Evolutionary conservation across 306 rosid species (phyloP).

Genomic region (Gillenia trifoliata): DNA sequence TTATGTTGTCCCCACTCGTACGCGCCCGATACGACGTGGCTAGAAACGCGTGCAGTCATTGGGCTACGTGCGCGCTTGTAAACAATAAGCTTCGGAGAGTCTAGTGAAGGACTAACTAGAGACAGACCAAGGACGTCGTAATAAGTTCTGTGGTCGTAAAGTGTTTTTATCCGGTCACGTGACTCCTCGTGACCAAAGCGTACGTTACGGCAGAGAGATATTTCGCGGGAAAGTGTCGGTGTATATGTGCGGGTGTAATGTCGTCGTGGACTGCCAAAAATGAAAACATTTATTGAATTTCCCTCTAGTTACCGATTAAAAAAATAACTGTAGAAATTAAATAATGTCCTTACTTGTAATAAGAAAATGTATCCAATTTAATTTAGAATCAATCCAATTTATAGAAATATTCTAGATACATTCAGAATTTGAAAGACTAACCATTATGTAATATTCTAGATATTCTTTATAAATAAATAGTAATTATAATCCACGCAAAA

Average conservation of each 20-base stretch:
- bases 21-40: not conserved
- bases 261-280: not conserved
- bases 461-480: too few relatives aligned
- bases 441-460: too few relatives aligned
- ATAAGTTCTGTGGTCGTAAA: not conserved
- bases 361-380: too few relatives aligned
- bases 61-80: not conserved
- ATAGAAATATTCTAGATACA: too few relatives aligned
- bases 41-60: not conserved
- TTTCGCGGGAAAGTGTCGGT: constrained; percentile 3
- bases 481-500: too few relatives aligned
- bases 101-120: not conserved
- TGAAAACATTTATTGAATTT: too few relatives aligned
- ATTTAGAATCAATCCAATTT: too few relatives aligned
- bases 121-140: not conserved
- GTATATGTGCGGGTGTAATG: not conserved
- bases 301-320: too few relatives aligned
- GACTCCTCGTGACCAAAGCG: constrained; percentile 19
- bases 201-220: constrained; percentile 3
- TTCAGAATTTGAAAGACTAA: too few relatives aligned
- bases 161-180: not conserved
- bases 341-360: too few relatives aligned
- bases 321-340: too few relatives aligned
- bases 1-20: not conserved
- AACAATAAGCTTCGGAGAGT: not conserved